Evolutionary conservation across 257 asterid species (phyloP).

Genomic region (Solanum habrochaites): DNA sequence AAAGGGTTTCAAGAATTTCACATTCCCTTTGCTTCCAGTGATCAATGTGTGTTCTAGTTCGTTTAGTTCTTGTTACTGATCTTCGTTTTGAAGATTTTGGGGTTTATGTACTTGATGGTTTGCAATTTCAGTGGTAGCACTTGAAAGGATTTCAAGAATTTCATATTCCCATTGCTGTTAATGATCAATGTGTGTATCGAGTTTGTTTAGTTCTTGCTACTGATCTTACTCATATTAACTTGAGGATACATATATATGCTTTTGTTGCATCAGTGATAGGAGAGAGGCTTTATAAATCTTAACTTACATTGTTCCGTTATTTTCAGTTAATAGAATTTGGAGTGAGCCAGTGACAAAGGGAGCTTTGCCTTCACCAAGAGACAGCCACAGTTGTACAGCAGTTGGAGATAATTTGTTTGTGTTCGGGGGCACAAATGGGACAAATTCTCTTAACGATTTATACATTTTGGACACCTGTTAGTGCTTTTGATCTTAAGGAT

Average conservation of each 20-base stretch:
- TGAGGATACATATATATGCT: background rate
- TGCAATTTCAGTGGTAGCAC: background rate
- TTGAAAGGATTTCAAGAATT: background rate
- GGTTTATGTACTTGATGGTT: background rate
- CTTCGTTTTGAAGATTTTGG: background rate
- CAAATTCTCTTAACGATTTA: conserved; percentile 68
- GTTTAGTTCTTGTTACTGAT: too few relatives aligned
- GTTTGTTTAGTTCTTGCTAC: background rate
- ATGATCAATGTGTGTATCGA: background rate
- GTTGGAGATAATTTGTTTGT: conserved; percentile 78
- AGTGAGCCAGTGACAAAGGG: conserved; percentile 60
- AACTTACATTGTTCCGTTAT: background rate
- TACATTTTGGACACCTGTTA: conserved; percentile 72
- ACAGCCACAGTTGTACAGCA: conserved; percentile 88
- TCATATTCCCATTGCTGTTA: background rate
- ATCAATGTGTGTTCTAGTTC: too few relatives aligned
- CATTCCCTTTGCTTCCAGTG: too few relatives aligned
- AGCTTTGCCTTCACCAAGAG: conserved; percentile 68
- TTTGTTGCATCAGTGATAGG: background rate
- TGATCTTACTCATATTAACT: background rate
- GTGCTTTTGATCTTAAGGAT: conserved; percentile 5
- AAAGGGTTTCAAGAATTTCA: background rate
- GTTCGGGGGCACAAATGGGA: conserved; percentile 95
- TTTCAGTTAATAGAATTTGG: conserved; percentile 68
- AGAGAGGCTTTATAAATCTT: background rate